These are phyloP conservation scores for Fraxinus sp. DNA, from an alignment of 305 asterid species.

Conservation along the genomic window DNA sequence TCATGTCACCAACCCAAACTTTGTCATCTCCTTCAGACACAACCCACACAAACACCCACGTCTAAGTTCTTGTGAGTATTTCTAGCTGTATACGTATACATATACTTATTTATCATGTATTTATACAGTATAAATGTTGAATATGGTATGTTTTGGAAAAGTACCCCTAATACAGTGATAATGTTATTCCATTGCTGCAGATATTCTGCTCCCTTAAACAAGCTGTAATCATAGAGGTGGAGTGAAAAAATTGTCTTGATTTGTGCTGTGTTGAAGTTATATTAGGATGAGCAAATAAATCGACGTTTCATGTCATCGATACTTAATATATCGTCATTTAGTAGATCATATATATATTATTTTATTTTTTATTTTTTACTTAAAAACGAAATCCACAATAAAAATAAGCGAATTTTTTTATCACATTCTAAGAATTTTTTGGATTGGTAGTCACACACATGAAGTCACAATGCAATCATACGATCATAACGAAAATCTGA, in stretches of 20 bases:
- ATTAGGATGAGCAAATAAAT: too few species aligned
- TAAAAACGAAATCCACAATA: background rate
- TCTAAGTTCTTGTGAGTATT: background rate
- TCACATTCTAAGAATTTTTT: background rate
- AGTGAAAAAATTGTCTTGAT: too few species aligned
- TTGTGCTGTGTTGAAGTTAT: too few species aligned
- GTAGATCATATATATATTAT: too few species aligned
- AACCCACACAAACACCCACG: background rate
- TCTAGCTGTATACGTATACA: too few species aligned
- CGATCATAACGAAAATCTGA: background rate
- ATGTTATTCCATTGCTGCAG: too few species aligned
- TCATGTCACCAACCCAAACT: constrained; percentile 25
- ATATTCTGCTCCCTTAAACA: too few species aligned
- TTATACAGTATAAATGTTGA: background rate
- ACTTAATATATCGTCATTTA: too few species aligned
- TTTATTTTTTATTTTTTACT: too few species aligned
- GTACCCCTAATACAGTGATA: background rate
- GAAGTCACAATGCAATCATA: background rate
- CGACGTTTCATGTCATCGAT: too few species aligned
- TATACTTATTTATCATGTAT: background rate
- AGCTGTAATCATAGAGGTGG: too few species aligned
- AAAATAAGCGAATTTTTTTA: background rate
- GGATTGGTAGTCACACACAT: background rate
- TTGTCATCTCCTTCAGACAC: constrained; percentile 1
- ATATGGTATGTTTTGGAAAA: background rate